Conservation (phyloP, 2,329 filamentous ascomycete genomes). For the Penicillium sp. region DNA sequence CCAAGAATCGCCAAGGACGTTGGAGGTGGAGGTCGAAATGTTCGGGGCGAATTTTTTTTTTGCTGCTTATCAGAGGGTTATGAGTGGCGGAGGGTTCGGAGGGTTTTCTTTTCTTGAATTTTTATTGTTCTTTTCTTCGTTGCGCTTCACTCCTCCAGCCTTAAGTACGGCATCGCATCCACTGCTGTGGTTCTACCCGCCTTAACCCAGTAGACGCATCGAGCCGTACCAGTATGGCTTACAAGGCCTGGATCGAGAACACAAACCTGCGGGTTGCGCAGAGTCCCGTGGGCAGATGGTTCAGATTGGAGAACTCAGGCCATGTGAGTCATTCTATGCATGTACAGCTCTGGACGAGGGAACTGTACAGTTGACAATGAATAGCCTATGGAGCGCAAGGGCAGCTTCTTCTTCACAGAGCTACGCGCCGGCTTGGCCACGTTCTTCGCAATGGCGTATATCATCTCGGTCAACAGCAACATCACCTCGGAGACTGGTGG, state of each 20-base stretch:
- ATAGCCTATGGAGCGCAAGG: conserved; percentile 68
- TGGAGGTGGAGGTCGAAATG: background rate
- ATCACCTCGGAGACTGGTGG: conserved; percentile 71
- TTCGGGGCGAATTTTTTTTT: conserved; percentile 13
- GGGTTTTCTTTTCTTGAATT: conserved; percentile 7
- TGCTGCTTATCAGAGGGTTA: conserved; percentile 14
- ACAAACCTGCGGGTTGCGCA: conserved; percentile 53
- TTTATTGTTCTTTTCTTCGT: background rate
- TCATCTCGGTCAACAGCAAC: conserved; percentile 65
- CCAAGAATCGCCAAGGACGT: background rate
- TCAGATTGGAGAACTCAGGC: conserved; percentile 76
- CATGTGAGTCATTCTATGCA: conserved; percentile 59
- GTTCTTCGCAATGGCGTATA: conserved; percentile 79
- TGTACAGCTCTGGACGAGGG: conserved; percentile 1
- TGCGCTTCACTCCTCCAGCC: no score
- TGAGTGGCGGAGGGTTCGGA: conserved; percentile 15
- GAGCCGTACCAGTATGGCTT: conserved; percentile 10
- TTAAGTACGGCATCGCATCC: conserved; percentile 13
- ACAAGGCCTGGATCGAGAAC: conserved; percentile 22
- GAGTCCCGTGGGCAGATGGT: conserved; percentile 67
- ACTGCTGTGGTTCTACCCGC: background rate
- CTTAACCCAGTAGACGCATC: background rate
- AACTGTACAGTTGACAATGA: background rate
- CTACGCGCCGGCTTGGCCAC: conserved; percentile 78
- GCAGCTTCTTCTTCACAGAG: conserved; percentile 78